Evolutionary conservation across 2,329 filamentous ascomycete species (phyloP).

Genomic region (Hymenoscyphus salicellus): DNA sequence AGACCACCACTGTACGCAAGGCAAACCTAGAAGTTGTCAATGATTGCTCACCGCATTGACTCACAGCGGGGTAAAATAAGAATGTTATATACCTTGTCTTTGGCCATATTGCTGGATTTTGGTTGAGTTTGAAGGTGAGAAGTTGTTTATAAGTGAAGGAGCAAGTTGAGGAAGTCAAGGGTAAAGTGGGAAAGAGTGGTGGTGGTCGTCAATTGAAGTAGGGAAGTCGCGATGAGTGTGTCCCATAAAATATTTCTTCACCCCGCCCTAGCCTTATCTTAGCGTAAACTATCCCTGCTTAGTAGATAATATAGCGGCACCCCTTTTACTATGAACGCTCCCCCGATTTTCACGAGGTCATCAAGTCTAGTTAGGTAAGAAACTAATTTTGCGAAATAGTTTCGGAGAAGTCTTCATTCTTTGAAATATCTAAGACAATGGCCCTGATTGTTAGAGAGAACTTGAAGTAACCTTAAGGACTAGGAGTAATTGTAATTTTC

Average conservation of each 20-base stretch:
- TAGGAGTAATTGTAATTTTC: too few relatives aligned
- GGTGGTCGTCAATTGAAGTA: slow-evolving; percentile 10
- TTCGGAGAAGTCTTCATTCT: too few relatives aligned
- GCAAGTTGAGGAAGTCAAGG: background rate
- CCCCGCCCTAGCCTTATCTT: slow-evolving; percentile 13
- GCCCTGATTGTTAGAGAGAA: too few relatives aligned
- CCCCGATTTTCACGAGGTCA: background rate
- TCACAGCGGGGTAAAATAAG: slow-evolving; percentile 1
- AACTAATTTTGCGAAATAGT: background rate
- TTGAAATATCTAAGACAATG: too few relatives aligned
- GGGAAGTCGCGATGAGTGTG: background rate
- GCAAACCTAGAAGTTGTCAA: slow-evolving; percentile 36
- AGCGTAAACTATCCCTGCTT: slow-evolving; percentile 4
- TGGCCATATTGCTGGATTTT: slow-evolving; percentile 13
- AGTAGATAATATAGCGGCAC: background rate
- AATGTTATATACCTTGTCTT: slow-evolving; percentile 12
- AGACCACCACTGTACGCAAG: slow-evolving; percentile 45
- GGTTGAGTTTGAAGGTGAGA: background rate
- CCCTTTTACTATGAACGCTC: background rate
- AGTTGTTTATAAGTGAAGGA: background rate
- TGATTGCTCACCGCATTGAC: slow-evolving; percentile 5
- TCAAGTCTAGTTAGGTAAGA: background rate
- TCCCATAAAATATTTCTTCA: slow-evolving; percentile 10
- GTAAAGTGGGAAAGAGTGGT: background rate
- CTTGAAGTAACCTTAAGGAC: too few relatives aligned